Evolutionary conservation across 1,284 basidiomycete species (phyloP), one percentile per base, ranked within the genome.

Genomic region (Ceratorhiza oryzae-sativae): DNA sequence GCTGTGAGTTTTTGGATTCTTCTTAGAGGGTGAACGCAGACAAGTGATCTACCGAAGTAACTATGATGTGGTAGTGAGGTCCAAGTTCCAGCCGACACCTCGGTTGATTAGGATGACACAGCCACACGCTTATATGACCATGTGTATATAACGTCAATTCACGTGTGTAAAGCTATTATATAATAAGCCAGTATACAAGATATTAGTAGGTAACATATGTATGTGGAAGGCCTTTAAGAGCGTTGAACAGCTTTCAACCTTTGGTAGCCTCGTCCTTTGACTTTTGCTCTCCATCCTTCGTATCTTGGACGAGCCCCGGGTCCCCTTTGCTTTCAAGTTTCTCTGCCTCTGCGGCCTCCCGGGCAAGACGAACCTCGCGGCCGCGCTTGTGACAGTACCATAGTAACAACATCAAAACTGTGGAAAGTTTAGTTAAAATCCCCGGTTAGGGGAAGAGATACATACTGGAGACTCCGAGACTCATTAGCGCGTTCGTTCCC

Each of bases 351-450:
- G 32, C 59, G 13, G 71, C 59, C 53, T 71, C 71, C 15, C 42
- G 39, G n/a, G 41, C 56, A 20, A 71, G 71, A 13, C 71, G 71
- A 4, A 62, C 59, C 36, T 71, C 71, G 5, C 45, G 42, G 5
- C 71, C 71, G 9, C 71, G 71, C 53, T 71, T 71, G 20, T 71
- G 59, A 25, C 71, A 71, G 25, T 71, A 71, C 71, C 71, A 71
- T n/a, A 71, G 27, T 20, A 71, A 45, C 8, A 71, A 42, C 59
- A 71, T 61, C 41, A 71, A 39, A 25, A 71, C 71, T 71, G 53
- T 18, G 55, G 1, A 30, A 5, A 12, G 23, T 20, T 71, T 18
- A 71, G 48, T 15, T 8, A 18, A 32, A 30, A 32, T 3, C 45
- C 15, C 6, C 12, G 25, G 13, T 15, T 1, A 9, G 41, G 9